Percentiles rank a stretch among this genome's conserved stretches.
These are phyloP conservation scores for Fomes fomentarius DNA, from an alignment of 1,284 basidiomycete species.

Conservation along the genomic window DNA sequence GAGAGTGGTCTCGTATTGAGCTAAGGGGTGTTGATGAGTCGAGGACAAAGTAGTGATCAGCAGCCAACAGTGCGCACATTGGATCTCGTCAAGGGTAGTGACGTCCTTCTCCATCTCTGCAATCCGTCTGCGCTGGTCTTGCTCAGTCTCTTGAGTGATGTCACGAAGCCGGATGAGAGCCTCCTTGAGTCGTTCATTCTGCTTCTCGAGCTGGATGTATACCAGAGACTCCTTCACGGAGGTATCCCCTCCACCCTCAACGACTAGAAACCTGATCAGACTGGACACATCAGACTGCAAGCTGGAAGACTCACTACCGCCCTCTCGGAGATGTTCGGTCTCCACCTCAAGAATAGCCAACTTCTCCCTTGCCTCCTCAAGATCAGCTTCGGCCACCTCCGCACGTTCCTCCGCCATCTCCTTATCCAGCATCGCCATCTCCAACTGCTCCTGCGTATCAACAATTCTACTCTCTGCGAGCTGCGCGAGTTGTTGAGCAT, in stretches of 20 bases:
- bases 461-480: constrained; percentile 62
- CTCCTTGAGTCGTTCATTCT: constrained; percentile 94
- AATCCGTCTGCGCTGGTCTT: constrained; percentile 82
- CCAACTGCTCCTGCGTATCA: constrained; percentile 87
- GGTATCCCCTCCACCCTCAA: constrained; percentile 45
- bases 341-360: constrained; percentile 87
- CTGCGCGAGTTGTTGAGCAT: constrained; percentile 65
- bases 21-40: constrained; percentile 40
- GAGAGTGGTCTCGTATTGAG: constrained; percentile 77
- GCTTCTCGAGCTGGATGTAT: constrained; percentile 93
- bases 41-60: background rate
- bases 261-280: constrained; percentile 22
- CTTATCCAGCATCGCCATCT: constrained; percentile 95
- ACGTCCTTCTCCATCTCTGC: constrained; percentile 91
- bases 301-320: constrained; percentile 40
- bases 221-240: constrained; percentile 70
- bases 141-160: constrained; percentile 85
- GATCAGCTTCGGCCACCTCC: constrained; percentile 77
- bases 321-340: constrained; percentile 73
- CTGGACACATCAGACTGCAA: background rate
- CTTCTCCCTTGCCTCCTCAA: constrained; percentile 79
- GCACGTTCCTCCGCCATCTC: constrained; percentile 96
- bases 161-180: constrained; percentile 90
- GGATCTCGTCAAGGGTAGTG: constrained; percentile 66
- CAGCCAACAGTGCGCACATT: constrained; percentile 46